phyloP scores from a whole-genome alignment of 768 basidiomycete species.

The Hericium alpestre region DNA sequence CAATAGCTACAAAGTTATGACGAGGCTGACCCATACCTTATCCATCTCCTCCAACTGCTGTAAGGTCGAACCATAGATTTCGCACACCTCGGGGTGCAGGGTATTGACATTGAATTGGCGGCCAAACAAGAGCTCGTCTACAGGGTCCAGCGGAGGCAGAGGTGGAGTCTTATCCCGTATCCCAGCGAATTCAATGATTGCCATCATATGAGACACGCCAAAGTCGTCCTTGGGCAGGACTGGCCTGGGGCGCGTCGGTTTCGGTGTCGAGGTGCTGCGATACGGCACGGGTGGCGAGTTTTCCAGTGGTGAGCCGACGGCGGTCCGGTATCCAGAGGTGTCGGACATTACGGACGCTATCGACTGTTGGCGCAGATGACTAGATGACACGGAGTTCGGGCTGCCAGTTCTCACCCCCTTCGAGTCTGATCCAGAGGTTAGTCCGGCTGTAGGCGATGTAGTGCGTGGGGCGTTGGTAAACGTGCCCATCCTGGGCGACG shows the following conservation, averaged over 20 bases:
- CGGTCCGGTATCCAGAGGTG: slow-evolving; percentile 13
- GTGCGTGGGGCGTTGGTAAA: slow-evolving; percentile 12
- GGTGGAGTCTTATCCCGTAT: slow-evolving; percentile 24
- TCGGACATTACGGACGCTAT: slow-evolving; percentile 9
- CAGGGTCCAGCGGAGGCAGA: slow-evolving; percentile 41
- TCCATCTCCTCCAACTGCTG: slow-evolving; percentile 74
- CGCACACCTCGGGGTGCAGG: slow-evolving; percentile 61
- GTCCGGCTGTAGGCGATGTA: slow-evolving; percentile 19
- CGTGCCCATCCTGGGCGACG: slow-evolving; percentile 7
- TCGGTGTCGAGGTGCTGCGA: slow-evolving; percentile 21
- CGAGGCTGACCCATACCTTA: slow-evolving; percentile 34
- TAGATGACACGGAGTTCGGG: slow-evolving; percentile 1
- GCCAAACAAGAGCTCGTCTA: slow-evolving; percentile 69
- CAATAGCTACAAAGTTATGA: too few species aligned
- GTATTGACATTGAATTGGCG: slow-evolving; percentile 45
- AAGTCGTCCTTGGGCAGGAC: slow-evolving; percentile 72
- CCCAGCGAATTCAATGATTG: slow-evolving; percentile 64
- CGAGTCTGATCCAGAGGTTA: slow-evolving; percentile 14
- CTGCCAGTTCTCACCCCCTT: slow-evolving; percentile 5
- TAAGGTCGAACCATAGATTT: slow-evolving; percentile 61
- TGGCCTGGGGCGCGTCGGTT: slow-evolving; percentile 30
- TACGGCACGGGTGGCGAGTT: slow-evolving; percentile 2
- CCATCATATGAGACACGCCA: slow-evolving; percentile 78
- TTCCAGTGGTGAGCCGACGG: slow-evolving; percentile 8
- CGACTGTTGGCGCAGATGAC: slow-evolving; percentile 9